Evolutionary conservation across 1,284 basidiomycete genomes (phyloP).

Genomic region (Chondrostereum purpureum): DNA sequence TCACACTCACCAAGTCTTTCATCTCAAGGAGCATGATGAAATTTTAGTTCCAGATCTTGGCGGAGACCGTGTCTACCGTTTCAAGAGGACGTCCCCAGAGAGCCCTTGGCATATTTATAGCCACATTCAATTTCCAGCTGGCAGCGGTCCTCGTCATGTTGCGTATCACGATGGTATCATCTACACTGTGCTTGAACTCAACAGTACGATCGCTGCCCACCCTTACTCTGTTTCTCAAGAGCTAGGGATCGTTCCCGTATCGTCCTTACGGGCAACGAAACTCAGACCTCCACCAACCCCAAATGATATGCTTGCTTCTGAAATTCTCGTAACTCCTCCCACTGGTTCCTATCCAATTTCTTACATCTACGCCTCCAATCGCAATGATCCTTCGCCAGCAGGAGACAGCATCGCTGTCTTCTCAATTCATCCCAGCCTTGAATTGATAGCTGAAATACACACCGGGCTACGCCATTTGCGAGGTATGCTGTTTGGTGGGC

Average conservation of each 20-base stretch:
- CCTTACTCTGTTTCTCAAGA: slow-evolving; percentile 13
- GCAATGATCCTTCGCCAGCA: slow-evolving; percentile 52
- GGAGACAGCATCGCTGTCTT: slow-evolving; percentile 63
- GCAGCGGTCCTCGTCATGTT: slow-evolving; percentile 65
- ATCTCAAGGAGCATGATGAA: slow-evolving; percentile 27
- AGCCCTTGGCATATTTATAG: slow-evolving; percentile 42
- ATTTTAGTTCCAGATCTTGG: slow-evolving; percentile 69
- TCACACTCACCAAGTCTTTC: slow-evolving; percentile 63
- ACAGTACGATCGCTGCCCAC: slow-evolving; percentile 49
- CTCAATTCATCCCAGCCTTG: slow-evolving; percentile 31
- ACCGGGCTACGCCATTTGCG: slow-evolving; percentile 47
- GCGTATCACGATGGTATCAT: slow-evolving; percentile 49
- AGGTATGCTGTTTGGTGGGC: slow-evolving; percentile 46
- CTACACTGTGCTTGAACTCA: slow-evolving; percentile 63
- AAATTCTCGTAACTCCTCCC: slow-evolving; percentile 46
- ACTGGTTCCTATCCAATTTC: slow-evolving; percentile 36
- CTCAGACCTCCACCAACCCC: slow-evolving; percentile 31
- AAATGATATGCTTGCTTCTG: slow-evolving; percentile 46
- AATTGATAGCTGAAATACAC: slow-evolving; percentile 40
- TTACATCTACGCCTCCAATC: slow-evolving; percentile 57
- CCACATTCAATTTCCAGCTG: slow-evolving; percentile 39
- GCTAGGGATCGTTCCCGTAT: slow-evolving; percentile 36
- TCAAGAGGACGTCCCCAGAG: slow-evolving; percentile 31
- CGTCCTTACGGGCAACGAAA: slow-evolving; percentile 41
- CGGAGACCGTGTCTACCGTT: slow-evolving; percentile 54